Evolutionary conservation across 768 basidiomycete genomes (phyloP), one percentile per base, ranked within the genome.

Genomic region (Psilocybe subaeruginosa): DNA sequence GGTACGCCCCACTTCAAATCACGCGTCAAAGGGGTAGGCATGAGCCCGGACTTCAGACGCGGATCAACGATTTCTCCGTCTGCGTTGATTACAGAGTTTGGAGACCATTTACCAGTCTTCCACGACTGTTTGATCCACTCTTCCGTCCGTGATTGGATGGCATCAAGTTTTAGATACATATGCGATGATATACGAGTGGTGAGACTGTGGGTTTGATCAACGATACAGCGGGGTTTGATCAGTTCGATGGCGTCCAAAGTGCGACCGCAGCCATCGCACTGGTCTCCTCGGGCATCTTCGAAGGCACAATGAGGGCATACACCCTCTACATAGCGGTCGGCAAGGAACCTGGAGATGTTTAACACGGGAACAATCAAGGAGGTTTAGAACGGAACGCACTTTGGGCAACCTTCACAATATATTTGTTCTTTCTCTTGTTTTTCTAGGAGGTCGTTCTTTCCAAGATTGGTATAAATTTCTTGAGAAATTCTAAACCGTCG

Each of bases 291-390:
- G 35, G 97, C 97, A 68, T 98, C 97, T 61, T 95, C 90, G 64
- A 88, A 95, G 51, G 83, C 85, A 71, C 97, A 99, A 74, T 97
- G 84, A 0, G 97, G 97, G 72, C 97, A 99, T 35, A 86, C 93
- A n/a, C 97, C 97, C 74, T 99, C 97, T 0, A 99, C 96, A 75
- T 91, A 99, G 57, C 97, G 90, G 76, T 99, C 97, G 17, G 97
- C 97, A 37, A 99, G 77, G 78, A 97, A 99, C 67, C 93, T 93
- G 61, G 2, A 4, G 37, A 30, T 27, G 3, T 54, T 14, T 12
- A 43, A 46, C 29, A 52, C 41, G 37, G 16, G 37, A 52, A 4
- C 48, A 48, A 49, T 14, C 17, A 23, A 46, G 4, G 9, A 62
- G 58, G 17, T 39, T 17, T 12, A 31, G 8, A 8, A 17, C 16